Percentiles rank a stretch among this genome's conserved stretches.
Evolutionary conservation across 2,329 filamentous ascomycete species (phyloP).

Genomic region (Magnaporthiopsis incrustans): DNA sequence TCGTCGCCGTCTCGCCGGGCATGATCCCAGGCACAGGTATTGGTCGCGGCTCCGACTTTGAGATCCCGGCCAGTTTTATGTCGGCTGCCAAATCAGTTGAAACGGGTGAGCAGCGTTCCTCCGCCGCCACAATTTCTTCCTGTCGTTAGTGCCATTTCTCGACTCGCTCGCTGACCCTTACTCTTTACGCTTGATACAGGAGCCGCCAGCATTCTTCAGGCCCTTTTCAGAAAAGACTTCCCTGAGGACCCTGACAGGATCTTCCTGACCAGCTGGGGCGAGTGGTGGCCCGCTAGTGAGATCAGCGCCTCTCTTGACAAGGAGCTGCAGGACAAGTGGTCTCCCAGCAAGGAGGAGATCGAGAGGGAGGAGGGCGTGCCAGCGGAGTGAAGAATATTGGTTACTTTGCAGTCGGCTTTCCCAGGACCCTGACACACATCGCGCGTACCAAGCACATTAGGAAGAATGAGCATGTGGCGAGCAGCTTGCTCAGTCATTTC

Average conservation of each 20-base stretch:
- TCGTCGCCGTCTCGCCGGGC: slow-evolving; percentile 47
- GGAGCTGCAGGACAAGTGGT: slow-evolving; percentile 44
- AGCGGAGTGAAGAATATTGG: not conserved
- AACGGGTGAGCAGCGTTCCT: slow-evolving; percentile 28
- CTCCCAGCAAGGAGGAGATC: slow-evolving; percentile 36
- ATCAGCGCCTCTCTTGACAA: slow-evolving; percentile 34
- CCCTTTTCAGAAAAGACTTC: slow-evolving; percentile 36
- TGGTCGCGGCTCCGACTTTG: slow-evolving; percentile 21
- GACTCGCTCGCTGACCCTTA: not conserved
- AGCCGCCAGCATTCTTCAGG: slow-evolving; percentile 34
- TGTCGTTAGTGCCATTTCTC: not conserved
- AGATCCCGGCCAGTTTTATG: slow-evolving; percentile 20
- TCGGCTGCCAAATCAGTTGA: slow-evolving; percentile 39
- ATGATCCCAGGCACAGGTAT: slow-evolving; percentile 41
- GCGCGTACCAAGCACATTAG: too few relatives aligned
- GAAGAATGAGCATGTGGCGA: too few relatives aligned
- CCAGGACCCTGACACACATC: too few relatives aligned
- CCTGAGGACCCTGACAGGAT: slow-evolving; percentile 43
- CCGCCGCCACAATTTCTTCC: not conserved
- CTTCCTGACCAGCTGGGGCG: slow-evolving; percentile 48
- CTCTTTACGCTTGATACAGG: slow-evolving; percentile 22
- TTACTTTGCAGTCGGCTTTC: too few relatives aligned
- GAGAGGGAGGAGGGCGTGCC: slow-evolving; percentile 30
- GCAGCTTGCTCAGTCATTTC: too few relatives aligned
- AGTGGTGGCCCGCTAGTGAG: slow-evolving; percentile 43